A percentile compares a stretch with the other conserved stretches of the same genome.
phyloP scores from a whole-genome alignment of 2,329 filamentous ascomycete species.

The Pseudogymnoascus sp. region DNA sequence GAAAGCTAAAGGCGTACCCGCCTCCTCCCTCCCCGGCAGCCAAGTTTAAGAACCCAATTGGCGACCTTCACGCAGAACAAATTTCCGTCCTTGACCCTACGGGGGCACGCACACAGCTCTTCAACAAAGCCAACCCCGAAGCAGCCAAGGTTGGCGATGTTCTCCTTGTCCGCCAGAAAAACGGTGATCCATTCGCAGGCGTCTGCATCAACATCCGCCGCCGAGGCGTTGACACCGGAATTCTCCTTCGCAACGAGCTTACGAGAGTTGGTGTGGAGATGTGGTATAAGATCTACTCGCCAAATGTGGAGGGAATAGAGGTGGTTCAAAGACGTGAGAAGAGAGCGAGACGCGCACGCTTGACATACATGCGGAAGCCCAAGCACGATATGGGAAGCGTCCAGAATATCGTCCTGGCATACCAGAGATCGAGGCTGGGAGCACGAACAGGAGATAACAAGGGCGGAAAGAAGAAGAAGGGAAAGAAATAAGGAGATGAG shows the following conservation, averaged over 20 bases:
- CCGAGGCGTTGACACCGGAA: conserved; percentile 79
- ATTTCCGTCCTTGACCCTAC: conserved; percentile 73
- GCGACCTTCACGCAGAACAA: conserved; percentile 58
- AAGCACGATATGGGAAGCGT: conserved; percentile 84
- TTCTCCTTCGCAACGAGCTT: conserved; percentile 78
- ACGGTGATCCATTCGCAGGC: conserved; percentile 81
- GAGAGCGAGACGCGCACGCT: conserved; percentile 74
- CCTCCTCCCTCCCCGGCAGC: conserved; percentile 47
- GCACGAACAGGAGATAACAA: conserved; percentile 26
- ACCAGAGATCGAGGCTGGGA: conserved; percentile 45
- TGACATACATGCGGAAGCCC: conserved; percentile 86
- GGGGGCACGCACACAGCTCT: conserved; percentile 72
- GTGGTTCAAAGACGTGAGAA: conserved; percentile 80
- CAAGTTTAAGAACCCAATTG: conserved; percentile 58
- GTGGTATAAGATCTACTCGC: conserved; percentile 94
- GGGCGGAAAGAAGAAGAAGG: conserved; percentile 23
- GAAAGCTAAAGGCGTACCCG: conserved; percentile 43
- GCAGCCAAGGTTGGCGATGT: conserved; percentile 81
- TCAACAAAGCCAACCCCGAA: conserved; percentile 69
- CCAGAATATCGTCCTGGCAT: conserved; percentile 66
- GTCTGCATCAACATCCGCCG: conserved; percentile 81
- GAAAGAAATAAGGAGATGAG: conserved; percentile 16
- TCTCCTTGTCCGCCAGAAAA: conserved; percentile 77
- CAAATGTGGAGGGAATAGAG: conserved; percentile 83
- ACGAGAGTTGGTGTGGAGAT: conserved; percentile 87